Conservation (phyloP, 2,329 filamentous ascomycete genomes). For the Monilinia aucupariae region DNA sequence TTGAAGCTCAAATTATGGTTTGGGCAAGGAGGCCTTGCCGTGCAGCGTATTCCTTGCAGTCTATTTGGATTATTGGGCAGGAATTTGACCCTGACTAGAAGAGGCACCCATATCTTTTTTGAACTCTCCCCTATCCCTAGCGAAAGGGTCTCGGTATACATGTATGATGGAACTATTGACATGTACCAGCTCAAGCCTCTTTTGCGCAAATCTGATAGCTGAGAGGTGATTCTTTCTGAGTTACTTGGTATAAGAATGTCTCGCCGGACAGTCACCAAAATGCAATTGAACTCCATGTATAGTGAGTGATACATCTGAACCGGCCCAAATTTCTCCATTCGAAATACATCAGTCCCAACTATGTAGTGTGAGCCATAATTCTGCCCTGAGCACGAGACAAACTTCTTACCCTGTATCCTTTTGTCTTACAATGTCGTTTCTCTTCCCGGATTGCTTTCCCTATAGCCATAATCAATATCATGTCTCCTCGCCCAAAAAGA, state of each 20-base stretch:
- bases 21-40: not conserved
- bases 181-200: not conserved
- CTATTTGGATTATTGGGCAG: not conserved
- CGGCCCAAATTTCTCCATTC: constrained; percentile 5
- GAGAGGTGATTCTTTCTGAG: constrained; percentile 6
- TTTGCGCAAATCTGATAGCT: not conserved
- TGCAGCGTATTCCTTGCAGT: not conserved
- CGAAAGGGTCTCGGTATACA: not conserved
- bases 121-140: not conserved
- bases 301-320: constrained; percentile 5
- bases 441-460: constrained; percentile 66
- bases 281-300: constrained; percentile 8
- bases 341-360: constrained; percentile 12
- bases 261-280: constrained; percentile 10
- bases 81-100: not conserved
- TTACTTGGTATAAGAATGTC: constrained; percentile 11
- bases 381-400: not conserved
- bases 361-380: constrained; percentile 1
- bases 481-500: not conserved
- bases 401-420: constrained; percentile 68
- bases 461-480: constrained; percentile 32
- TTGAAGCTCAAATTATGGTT: not conserved
- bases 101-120: not conserved
- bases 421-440: constrained; percentile 64
- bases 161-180: not conserved